Conservation (phyloP, 768 basidiomycete genomes). For the Chalciporus chontae region DNA sequence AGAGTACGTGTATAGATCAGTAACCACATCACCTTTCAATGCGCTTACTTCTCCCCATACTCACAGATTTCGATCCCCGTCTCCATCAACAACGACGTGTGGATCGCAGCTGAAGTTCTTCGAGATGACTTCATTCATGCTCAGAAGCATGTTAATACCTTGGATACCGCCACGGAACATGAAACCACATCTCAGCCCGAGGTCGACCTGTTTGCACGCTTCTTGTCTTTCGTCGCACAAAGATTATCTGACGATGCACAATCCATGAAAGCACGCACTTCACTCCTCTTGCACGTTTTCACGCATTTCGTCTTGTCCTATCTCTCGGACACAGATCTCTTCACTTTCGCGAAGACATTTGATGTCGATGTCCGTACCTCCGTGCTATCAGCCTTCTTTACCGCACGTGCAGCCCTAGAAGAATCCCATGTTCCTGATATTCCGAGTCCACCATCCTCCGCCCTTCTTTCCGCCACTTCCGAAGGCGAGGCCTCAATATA, state of each 20-base stretch:
- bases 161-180: constrained; percentile 49
- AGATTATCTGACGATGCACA: constrained; percentile 55
- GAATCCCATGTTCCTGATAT: constrained; percentile 50
- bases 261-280: constrained; percentile 49
- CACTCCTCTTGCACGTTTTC: constrained; percentile 72
- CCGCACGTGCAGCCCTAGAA: constrained; percentile 68
- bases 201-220: constrained; percentile 77
- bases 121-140: constrained; percentile 81
- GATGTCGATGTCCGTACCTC: constrained; percentile 72
- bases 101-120: constrained; percentile 91
- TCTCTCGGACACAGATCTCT: constrained; percentile 72
- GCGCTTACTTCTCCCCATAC: constrained; percentile 2
- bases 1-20: constrained; percentile 31
- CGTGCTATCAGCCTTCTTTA: constrained; percentile 77
- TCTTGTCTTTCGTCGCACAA: constrained; percentile 72
- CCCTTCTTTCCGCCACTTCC: constrained; percentile 61
- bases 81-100: constrained; percentile 74
- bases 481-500: constrained; percentile 73
- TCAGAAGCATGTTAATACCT: constrained; percentile 53
- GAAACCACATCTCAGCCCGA: constrained; percentile 61
- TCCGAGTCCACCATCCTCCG: constrained; percentile 58
- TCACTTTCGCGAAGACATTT: constrained; percentile 73
- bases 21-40: constrained; percentile 1
- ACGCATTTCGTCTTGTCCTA: constrained; percentile 75
- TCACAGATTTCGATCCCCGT: constrained; percentile 82